phyloP scores from a whole-genome alignment of 164 flowering plant genomes.

The Vitis riparia region DNA sequence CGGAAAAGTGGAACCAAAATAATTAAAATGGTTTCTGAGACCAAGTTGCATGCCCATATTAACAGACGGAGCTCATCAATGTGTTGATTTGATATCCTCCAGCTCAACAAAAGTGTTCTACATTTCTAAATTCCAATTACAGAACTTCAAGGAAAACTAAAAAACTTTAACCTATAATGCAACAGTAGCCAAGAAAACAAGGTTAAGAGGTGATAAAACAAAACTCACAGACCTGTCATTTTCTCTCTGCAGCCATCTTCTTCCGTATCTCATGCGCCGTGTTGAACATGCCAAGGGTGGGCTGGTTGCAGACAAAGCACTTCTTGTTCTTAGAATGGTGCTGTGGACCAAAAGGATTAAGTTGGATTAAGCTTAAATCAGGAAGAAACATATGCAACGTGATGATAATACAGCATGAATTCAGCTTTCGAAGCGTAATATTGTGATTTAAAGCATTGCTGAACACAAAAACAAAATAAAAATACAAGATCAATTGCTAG shows the following conservation, averaged over 20 bases:
- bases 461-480: no score
- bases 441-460: neutral
- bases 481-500: no score
- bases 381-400: neutral
- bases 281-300: conserved; percentile 88
- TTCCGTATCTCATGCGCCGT: conserved; percentile 82
- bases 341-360: conserved; percentile 35
- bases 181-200: neutral
- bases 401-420: neutral
- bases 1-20: no score
- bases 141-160: neutral
- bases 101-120: neutral
- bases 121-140: neutral
- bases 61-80: neutral
- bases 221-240: conserved; percentile 9
- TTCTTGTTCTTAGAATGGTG: conserved; percentile 92
- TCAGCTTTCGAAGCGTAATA: neutral
- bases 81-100: neutral
- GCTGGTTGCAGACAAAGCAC: conserved; percentile 86
- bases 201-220: neutral
- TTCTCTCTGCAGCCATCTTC: conserved; percentile 56
- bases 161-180: neutral
- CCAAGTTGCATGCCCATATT: neutral
- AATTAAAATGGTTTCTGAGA: no score
- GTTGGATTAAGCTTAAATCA: neutral